Evolutionary conservation across 225 moss, liverwort and hornwort genomes (phyloP).

Genomic region (Polytrichum formosum): DNA sequence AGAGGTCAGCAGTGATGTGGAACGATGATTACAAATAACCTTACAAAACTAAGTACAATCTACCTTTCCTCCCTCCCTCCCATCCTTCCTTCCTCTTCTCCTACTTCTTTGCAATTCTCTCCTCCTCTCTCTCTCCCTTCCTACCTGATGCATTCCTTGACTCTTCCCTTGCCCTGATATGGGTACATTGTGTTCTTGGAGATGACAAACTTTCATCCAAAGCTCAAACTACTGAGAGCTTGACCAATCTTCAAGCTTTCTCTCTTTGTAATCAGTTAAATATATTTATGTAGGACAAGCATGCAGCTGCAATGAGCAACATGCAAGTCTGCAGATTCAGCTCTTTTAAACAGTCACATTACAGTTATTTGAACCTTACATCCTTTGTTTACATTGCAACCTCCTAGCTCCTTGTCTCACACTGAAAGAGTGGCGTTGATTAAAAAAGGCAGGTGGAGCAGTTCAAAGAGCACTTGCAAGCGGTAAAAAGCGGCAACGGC

Average conservation of each 20-base stretch:
- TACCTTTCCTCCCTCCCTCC: too few relatives aligned
- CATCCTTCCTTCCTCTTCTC: neutral
- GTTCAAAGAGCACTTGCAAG: constrained; percentile 73
- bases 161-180: too few relatives aligned
- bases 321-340: neutral
- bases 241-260: too few relatives aligned
- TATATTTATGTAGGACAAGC: neutral
- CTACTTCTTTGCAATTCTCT: neutral
- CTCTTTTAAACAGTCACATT: constrained; percentile 1
- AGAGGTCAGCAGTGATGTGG: neutral
- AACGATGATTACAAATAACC: neutral
- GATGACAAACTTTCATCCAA: too few relatives aligned
- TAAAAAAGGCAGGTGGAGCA: constrained; percentile 73
- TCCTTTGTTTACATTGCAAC: too few relatives aligned
- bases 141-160: neutral
- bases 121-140: neutral
- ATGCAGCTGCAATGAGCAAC: neutral
- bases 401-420: too few relatives aligned
- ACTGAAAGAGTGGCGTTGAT: constrained; percentile 7
- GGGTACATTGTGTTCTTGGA: too few relatives aligned
- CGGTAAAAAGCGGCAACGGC: constrained; percentile 67
- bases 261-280: too few relatives aligned
- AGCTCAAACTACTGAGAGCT: too few relatives aligned
- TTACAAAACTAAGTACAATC: too few relatives aligned
- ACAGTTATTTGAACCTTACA: too few relatives aligned